Base-by-base conservation (phyloP, 2,329 filamentous ascomycete genomes). In the Aspergillus vadensis region DNA sequence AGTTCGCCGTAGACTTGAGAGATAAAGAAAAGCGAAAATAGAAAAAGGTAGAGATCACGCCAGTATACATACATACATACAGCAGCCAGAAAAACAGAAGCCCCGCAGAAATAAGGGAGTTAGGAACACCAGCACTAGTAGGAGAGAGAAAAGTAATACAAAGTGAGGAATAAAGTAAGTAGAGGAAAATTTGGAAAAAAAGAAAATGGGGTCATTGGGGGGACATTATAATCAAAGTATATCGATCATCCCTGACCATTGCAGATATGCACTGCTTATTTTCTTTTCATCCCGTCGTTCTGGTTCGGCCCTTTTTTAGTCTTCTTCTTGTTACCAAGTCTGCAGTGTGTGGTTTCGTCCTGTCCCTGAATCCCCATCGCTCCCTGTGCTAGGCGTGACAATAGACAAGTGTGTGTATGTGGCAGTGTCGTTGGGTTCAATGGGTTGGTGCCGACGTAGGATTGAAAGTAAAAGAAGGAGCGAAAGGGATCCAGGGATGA, bases 61-160 rank as follows among this genome's bases (percentile, higher is more conserved):
- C 57, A 62, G 55, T 60, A 47, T 49, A 36, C 32, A 36, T 36
- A 32, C 30, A 32, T 32, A 23, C 32, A 36, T 36, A 23, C 55
- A 57, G 57, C 44, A 64, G 39, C 51, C 30, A 30, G 50, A 57
- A 49, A 30, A 30, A 36, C 32, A 36, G 12, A 41, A 48, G 39
- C 39, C 48, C 54, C 43, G 44, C 15, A 50, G 39, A 57, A 49
- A 44, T 14, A 36, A 36, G 32, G 39, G 50, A 59, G 60, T 61
- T 52, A 65, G 32, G 32, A 71, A 70, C 69, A 69, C 68, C 70
- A 54, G 61, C 66, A 66, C 32, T 57, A 63, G 32, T 36, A 36
- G 32, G 32, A 36, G 32, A 30, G 27, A 36, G 32, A 54, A 59
- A 63, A 58, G 60, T 61, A 57, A 61, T 60, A 63, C 60, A 62